Conservation (phyloP, 2,329 filamentous ascomycete genomes). For the Graphilbum fragrans region DNA sequence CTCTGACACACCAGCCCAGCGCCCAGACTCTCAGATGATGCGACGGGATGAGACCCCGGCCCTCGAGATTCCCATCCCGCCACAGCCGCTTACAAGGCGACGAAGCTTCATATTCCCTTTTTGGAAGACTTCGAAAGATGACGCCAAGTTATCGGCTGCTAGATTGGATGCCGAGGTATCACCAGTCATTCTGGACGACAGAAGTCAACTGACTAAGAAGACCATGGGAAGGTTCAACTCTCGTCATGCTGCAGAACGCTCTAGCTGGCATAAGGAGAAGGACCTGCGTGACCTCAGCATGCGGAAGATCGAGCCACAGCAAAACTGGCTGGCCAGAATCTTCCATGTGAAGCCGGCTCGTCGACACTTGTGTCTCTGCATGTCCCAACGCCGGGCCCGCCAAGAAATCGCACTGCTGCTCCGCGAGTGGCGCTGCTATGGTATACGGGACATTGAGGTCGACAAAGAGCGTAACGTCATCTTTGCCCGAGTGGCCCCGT, state of each 20-base stretch:
- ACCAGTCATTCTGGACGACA: neutral
- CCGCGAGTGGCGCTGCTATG: conserved; percentile 68
- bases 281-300: conserved; percentile 20
- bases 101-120: conserved; percentile 43
- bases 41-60: neutral
- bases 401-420: conserved; percentile 67
- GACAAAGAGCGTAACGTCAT: conserved; percentile 72
- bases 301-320: conserved; percentile 52
- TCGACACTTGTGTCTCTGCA: conserved; percentile 61
- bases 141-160: conserved; percentile 23
- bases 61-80: neutral
- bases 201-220: neutral
- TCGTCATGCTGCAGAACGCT: conserved; percentile 13
- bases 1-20: neutral
- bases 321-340: conserved; percentile 81
- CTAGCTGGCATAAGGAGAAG: conserved; percentile 14
- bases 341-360: conserved; percentile 80
- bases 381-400: conserved; percentile 60
- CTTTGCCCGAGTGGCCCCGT: conserved; percentile 61
- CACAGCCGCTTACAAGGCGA: conserved; percentile 20
- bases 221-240: neutral
- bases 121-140: conserved; percentile 35
- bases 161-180: neutral
- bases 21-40: neutral
- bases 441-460: conserved; percentile 66